These are phyloP conservation scores for Candida endomychidarum DNA, from an alignment of 805 yeast species.

Conservation along the genomic window DNA sequence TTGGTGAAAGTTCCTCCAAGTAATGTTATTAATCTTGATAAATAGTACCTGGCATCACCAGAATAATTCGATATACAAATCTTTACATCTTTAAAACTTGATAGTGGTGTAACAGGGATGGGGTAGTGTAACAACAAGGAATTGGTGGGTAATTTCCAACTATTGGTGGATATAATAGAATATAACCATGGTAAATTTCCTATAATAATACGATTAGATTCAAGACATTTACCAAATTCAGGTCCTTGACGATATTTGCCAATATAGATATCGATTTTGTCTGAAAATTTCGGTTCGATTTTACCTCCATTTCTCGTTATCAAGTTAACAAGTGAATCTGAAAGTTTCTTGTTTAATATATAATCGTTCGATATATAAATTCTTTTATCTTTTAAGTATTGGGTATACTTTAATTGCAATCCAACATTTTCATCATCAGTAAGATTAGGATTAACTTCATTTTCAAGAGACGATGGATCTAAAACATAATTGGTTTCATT, in stretches of 20 bases:
- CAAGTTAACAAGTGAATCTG: slow-evolving; percentile 39
- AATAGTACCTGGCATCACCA: slow-evolving; percentile 78
- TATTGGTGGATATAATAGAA: slow-evolving; percentile 55
- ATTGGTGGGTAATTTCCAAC: slow-evolving; percentile 55
- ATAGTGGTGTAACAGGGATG: slow-evolving; percentile 49
- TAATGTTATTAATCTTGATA: slow-evolving; percentile 59
- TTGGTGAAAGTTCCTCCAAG: slow-evolving; percentile 79
- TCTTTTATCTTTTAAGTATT: slow-evolving; percentile 42
- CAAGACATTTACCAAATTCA: slow-evolving; percentile 49
- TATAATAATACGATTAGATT: slow-evolving; percentile 39
- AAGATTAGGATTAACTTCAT: background rate
- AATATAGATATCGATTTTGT: slow-evolving; percentile 43
- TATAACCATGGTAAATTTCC: slow-evolving; percentile 81
- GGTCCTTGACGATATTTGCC: slow-evolving; percentile 64
- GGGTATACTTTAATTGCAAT: slow-evolving; percentile 11
- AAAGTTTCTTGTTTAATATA: slow-evolving; percentile 46
- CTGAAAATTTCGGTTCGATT: slow-evolving; percentile 27
- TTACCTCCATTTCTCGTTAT: slow-evolving; percentile 58
- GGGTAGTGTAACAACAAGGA: slow-evolving; percentile 72
- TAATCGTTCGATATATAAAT: slow-evolving; percentile 59
- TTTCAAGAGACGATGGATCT: slow-evolving; percentile 4
- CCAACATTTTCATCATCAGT: slow-evolving; percentile 10
- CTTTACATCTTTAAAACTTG: slow-evolving; percentile 52
- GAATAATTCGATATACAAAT: slow-evolving; percentile 77
- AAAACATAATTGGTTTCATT: slow-evolving; percentile 52